Conservation (phyloP, 1,284 basidiomycete species). For the Ceratobasidium sp. region DNA sequence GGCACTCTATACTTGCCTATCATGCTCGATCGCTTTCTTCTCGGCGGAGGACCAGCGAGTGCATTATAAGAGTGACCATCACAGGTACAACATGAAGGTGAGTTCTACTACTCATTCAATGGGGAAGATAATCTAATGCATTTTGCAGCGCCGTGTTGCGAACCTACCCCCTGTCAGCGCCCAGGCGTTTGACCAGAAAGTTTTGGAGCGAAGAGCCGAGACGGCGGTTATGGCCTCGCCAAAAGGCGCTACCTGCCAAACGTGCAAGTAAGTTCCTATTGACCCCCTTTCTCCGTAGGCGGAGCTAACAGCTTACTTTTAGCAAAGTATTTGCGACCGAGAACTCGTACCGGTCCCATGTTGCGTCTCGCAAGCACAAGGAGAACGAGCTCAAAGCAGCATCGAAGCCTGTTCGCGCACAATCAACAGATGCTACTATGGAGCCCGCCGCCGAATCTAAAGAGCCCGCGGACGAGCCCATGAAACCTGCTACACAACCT, state of each 20-base stretch:
- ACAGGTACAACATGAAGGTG: conserved; percentile 96
- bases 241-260: conserved; percentile 76
- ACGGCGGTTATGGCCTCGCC: conserved; percentile 76
- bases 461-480: conserved; percentile 44
- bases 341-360: conserved; percentile 90
- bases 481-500: conserved; percentile 46
- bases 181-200: conserved; percentile 89
- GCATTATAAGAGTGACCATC: conserved; percentile 95
- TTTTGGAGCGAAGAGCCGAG: conserved; percentile 82
- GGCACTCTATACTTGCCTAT: conserved; percentile 86
- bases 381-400: conserved; percentile 77
- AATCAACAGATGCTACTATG: conserved; percentile 39
- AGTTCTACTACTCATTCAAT: conserved; percentile 15
- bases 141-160: conserved; percentile 82
- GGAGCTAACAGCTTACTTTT: conserved; percentile 7
- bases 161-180: conserved; percentile 88
- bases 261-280: conserved; percentile 78
- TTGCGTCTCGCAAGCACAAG: conserved; percentile 91
- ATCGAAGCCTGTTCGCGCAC: conserved; percentile 48
- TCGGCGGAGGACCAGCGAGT: conserved; percentile 88
- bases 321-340: conserved; percentile 93
- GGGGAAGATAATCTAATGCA: conserved; percentile 18
- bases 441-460: conserved; percentile 42
- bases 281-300: not conserved
- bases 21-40: conserved; percentile 91